Evolutionary conservation across 495 filamentous ascomycete genomes (phyloP), one percentile per base, ranked within the genome.

Genomic region (Friedmanniomyces simplex): DNA sequence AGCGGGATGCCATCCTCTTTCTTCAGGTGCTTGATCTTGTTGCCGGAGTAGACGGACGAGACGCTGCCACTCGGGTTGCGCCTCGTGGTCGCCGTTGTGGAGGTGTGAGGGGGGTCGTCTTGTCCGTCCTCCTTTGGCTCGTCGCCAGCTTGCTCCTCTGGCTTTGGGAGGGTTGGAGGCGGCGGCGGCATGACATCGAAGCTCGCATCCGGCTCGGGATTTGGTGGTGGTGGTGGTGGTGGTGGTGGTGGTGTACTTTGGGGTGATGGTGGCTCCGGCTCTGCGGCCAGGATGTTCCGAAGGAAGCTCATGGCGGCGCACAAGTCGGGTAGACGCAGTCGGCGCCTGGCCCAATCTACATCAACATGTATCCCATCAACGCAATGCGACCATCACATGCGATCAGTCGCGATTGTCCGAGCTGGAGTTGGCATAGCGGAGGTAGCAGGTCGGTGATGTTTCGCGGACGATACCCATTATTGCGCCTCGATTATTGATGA

Each of bases 1-100:
- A 98, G 77, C 13, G 93, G 94, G 45, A 95, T 87, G 59, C 93
- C 93, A 70, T 98, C 93, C 51, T 96, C 90, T 68, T 97, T 97
- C 75, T 98, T 98, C 43, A 98, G 75, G 69, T 97, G 91, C 54
- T 87, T 76, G 36, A 98, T 94, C 73, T 96, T 97, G 67, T 88
- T 87, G n/a, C 90, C 90, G 16, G 87, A 85, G 63, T 85, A 86
- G 49, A 86, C 81, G 8, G 84, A 83, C 5, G 79, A 82, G 50
- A 82, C 81, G 37, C 78, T 81, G 14, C 80, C 81, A 63, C 83
- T 84, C 20, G 82, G 80, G 67, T 85, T 82, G 34, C 80, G 80
- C 63, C 82, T 72, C 28, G 79, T 84, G 55, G 80, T 81, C 54
- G 78, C 78, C 34, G 74, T 78, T 16, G 77, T 80, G 55, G 73